Conservation (phyloP, 2,329 filamentous ascomycete species). For the Corniculantispora saksenae region DNA sequence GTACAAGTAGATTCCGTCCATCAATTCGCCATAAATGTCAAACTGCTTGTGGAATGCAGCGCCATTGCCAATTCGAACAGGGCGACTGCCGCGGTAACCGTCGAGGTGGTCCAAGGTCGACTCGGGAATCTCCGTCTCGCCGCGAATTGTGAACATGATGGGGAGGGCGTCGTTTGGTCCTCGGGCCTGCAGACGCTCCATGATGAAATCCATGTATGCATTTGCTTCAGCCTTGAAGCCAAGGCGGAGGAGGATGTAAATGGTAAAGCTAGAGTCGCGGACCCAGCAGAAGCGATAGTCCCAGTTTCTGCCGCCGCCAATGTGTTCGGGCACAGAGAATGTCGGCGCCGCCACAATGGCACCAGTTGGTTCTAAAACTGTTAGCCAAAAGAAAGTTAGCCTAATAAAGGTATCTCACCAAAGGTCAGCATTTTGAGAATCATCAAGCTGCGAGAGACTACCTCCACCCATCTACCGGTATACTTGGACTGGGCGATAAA, state of each 20-base stretch:
- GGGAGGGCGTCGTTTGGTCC: conserved; percentile 63
- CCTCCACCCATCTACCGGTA: conserved; percentile 71
- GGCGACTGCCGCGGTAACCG: conserved; percentile 69
- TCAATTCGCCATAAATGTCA: conserved; percentile 77
- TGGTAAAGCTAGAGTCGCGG: conserved; percentile 74
- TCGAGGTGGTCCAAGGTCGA: conserved; percentile 68
- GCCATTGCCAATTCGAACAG: conserved; percentile 76
- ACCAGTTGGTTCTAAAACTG: conserved; percentile 65
- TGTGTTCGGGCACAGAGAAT: conserved; percentile 74
- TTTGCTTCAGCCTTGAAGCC: conserved; percentile 76
- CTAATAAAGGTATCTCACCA: conserved; percentile 27
- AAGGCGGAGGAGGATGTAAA: conserved; percentile 75
- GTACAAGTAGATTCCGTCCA: conserved; percentile 76
- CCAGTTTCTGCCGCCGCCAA: conserved; percentile 68
- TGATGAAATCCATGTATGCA: conserved; percentile 78
- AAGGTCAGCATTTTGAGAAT: conserved; percentile 76
- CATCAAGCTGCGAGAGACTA: conserved; percentile 70
- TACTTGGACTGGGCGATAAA: conserved; percentile 74
- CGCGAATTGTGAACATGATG: conserved; percentile 80
- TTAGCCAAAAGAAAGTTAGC: background rate
- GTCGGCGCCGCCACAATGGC: conserved; percentile 77
- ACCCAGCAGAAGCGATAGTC: conserved; percentile 80
- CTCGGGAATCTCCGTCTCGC: conserved; percentile 74
- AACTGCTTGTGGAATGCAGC: conserved; percentile 76
- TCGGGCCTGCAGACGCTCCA: conserved; percentile 64